A percentile compares a stretch with the other conserved stretches of the same genome.
phyloP scores from a whole-genome alignment of 768 basidiomycete species.

The Tylopilus balloui region DNA sequence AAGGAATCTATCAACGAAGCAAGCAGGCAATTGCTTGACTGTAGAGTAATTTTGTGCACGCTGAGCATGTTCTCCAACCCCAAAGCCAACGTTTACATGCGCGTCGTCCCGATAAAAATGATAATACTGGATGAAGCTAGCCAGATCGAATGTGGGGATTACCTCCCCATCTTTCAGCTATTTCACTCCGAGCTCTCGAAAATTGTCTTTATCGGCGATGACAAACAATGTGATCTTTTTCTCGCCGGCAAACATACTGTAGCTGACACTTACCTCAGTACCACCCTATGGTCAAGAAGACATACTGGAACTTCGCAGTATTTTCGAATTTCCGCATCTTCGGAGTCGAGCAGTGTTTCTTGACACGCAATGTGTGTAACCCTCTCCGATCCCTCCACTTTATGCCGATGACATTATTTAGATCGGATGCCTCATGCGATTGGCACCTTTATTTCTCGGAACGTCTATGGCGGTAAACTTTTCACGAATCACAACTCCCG shows the following conservation, averaged over 20 bases:
- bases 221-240: constrained; percentile 32
- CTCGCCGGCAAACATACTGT: not conserved
- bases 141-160: constrained; percentile 42
- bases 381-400: not conserved
- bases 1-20: constrained; percentile 10
- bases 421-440: constrained; percentile 82
- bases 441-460: constrained; percentile 62
- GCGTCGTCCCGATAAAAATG: constrained; percentile 32
- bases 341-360: constrained; percentile 46
- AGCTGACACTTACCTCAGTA: constrained; percentile 39
- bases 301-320: constrained; percentile 56
- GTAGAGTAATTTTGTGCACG: constrained; percentile 43
- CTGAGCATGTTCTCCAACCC: constrained; percentile 42
- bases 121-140: constrained; percentile 47
- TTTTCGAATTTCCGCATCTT: constrained; percentile 71
- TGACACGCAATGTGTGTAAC: constrained; percentile 64
- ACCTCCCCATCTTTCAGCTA: constrained; percentile 33
- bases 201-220: constrained; percentile 38
- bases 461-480: constrained; percentile 58
- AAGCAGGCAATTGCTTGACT: constrained; percentile 24
- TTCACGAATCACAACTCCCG: constrained; percentile 48
- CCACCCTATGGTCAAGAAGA: constrained; percentile 77
- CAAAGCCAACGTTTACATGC: constrained; percentile 11
- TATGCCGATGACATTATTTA: constrained; percentile 25
- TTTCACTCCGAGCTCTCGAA: constrained; percentile 29